Evolutionary conservation across 768 basidiomycete species (phyloP).

Genomic region (Russula sp.): DNA sequence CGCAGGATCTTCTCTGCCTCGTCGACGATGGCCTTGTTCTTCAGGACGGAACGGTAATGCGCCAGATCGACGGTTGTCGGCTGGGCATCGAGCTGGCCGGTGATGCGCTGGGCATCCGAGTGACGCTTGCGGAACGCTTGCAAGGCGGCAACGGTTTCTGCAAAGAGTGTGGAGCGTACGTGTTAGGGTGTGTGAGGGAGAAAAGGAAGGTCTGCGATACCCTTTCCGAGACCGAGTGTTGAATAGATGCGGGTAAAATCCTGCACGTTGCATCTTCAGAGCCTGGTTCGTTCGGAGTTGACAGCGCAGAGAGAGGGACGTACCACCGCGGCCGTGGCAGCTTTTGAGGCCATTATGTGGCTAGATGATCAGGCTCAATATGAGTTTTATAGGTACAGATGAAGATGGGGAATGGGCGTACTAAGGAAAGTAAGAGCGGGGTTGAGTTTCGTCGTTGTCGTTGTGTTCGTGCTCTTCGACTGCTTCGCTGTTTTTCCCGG

Average conservation of each 20-base stretch:
- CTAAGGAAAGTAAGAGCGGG: neutral
- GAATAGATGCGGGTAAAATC: slow-evolving; percentile 82
- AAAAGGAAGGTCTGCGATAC: slow-evolving; percentile 34
- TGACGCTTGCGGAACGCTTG: slow-evolving; percentile 97
- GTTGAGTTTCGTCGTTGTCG: neutral
- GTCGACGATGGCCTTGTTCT: slow-evolving; percentile 88
- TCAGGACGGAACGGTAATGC: slow-evolving; percentile 86
- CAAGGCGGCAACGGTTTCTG: slow-evolving; percentile 86
- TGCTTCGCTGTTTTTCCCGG: neutral
- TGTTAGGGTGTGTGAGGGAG: neutral
- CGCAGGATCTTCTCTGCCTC: slow-evolving; percentile 87
- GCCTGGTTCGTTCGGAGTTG: slow-evolving; percentile 13
- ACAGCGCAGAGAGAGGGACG: slow-evolving; percentile 18
- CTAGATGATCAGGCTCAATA: neutral
- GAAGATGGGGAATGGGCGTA: neutral
- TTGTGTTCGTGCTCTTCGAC: neutral
- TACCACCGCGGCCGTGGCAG: slow-evolving; percentile 57
- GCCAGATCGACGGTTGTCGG: slow-evolving; percentile 84
- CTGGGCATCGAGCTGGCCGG: slow-evolving; percentile 55
- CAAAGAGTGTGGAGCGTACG: neutral
- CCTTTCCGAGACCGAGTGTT: slow-evolving; percentile 80
- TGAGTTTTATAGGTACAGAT: neutral
- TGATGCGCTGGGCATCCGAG: slow-evolving; percentile 75
- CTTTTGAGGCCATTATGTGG: slow-evolving; percentile 59
- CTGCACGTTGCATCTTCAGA: slow-evolving; percentile 34